Conservation (phyloP, 148 eudicot genomes). For the Camellia sinensis region DNA sequence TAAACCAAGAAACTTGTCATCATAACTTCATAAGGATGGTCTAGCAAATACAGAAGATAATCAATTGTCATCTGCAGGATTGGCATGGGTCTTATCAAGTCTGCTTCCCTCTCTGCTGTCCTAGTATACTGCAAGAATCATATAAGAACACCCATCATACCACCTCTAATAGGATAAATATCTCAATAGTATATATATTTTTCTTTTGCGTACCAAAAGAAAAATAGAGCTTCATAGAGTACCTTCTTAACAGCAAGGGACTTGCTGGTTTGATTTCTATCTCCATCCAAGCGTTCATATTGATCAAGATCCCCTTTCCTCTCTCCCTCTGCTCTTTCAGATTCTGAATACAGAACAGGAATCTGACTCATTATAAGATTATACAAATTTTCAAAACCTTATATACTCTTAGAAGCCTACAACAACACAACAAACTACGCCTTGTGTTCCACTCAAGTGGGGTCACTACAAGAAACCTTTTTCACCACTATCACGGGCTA, state of each 20-base stretch:
- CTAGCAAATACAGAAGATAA: slow-evolving; percentile 79
- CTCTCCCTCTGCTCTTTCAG: slow-evolving; percentile 90
- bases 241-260: slow-evolving; percentile 93
- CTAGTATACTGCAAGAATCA: slow-evolving; percentile 77
- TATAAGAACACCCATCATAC: slow-evolving; percentile 9
- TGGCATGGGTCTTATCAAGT: slow-evolving; percentile 84
- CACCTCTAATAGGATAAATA: not conserved
- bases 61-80: slow-evolving; percentile 80
- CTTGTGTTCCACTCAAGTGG: no score
- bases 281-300: slow-evolving; percentile 92
- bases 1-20: slow-evolving; percentile 75
- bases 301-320: slow-evolving; percentile 98
- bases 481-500: no score
- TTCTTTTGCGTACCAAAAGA: not conserved
- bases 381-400: not conserved
- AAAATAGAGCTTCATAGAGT: slow-evolving; percentile 7
- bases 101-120: slow-evolving; percentile 96
- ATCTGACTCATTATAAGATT: not conserved
- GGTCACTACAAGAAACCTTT: no score
- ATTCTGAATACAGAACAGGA: slow-evolving; percentile 45
- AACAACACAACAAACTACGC: no score
- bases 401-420: not conserved
- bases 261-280: slow-evolving; percentile 72
- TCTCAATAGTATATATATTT: not conserved
- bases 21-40: slow-evolving; percentile 77